Conservation (phyloP, 139 green algal genomes). For the Auxenochlorella protothecoides region DNA sequence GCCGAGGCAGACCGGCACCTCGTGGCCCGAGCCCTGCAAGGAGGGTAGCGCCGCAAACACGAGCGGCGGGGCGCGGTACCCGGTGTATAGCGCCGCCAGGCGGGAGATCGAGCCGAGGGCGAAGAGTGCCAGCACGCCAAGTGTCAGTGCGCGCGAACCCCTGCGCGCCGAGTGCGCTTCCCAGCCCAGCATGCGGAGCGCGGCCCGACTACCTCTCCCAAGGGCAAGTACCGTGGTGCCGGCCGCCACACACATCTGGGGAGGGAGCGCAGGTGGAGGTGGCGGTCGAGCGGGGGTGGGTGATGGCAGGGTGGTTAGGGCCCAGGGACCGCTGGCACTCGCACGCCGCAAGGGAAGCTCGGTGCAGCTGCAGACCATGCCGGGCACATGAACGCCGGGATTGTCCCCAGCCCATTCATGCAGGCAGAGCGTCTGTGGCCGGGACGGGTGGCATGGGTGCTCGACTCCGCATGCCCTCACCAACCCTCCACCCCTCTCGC, state of each 20-base stretch:
- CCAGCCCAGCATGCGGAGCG: neutral
- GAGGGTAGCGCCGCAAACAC: constrained; percentile 24
- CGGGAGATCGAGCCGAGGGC: constrained; percentile 24
- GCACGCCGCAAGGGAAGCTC: neutral
- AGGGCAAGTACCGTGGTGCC: constrained; percentile 10
- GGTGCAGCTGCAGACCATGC: neutral
- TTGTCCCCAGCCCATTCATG: neutral
- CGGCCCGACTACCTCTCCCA: constrained; percentile 9
- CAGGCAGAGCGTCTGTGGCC: neutral
- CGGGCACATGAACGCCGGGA: neutral
- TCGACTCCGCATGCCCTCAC: no score
- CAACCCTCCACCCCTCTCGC: no score
- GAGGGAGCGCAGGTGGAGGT: no score
- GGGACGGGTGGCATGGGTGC: no score
- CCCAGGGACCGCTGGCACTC: neutral
- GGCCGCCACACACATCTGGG: constrained; percentile 52
- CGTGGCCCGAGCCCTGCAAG: neutral
- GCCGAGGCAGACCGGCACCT: constrained; percentile 50
- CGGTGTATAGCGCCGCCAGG: constrained; percentile 19
- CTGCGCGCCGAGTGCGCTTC: neutral
- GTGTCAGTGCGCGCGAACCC: neutral
- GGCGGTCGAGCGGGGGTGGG: no score
- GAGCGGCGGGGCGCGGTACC: constrained; percentile 45
- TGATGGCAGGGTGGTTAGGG: neutral
- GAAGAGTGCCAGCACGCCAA: constrained; percentile 1